Percentiles rank a stretch among this genome's conserved stretches.
Conservation (phyloP, 768 basidiomycete genomes). For the Suillus americanus region DNA sequence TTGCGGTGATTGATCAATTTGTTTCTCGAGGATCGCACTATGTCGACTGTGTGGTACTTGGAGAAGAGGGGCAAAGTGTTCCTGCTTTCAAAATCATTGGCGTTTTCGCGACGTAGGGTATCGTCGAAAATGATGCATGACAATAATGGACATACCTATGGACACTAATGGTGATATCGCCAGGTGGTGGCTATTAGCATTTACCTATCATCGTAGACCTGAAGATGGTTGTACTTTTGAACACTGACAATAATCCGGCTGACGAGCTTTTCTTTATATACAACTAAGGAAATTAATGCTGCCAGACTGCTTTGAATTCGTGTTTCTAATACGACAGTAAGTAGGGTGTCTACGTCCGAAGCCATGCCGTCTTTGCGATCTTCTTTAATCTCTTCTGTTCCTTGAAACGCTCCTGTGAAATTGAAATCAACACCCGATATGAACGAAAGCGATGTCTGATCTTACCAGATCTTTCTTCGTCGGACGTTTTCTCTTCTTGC, state of each 20-base stretch:
- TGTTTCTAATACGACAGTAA: neutral
- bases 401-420: slow-evolving; percentile 72
- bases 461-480: slow-evolving; percentile 84
- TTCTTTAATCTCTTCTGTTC: slow-evolving; percentile 82
- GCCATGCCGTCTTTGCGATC: slow-evolving; percentile 86
- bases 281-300: neutral
- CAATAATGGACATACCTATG: neutral
- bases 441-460: slow-evolving; percentile 15
- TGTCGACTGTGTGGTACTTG: slow-evolving; percentile 86
- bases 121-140: neutral
- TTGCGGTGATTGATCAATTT: slow-evolving; percentile 82
- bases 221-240: neutral
- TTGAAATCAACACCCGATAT: slow-evolving; percentile 8
- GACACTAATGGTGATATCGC: neutral
- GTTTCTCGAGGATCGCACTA: slow-evolving; percentile 90
- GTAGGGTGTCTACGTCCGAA: slow-evolving; percentile 52
- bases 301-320: neutral
- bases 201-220: neutral
- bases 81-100: slow-evolving; percentile 90
- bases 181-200: neutral
- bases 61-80: slow-evolving; percentile 82
- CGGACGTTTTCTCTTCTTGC: slow-evolving; percentile 75
- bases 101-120: slow-evolving; percentile 69
- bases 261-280: neutral
- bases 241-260: neutral